Base-by-base conservation (phyloP, 2,329 filamentous ascomycete species). In the Ascochyta pisi region DNA sequence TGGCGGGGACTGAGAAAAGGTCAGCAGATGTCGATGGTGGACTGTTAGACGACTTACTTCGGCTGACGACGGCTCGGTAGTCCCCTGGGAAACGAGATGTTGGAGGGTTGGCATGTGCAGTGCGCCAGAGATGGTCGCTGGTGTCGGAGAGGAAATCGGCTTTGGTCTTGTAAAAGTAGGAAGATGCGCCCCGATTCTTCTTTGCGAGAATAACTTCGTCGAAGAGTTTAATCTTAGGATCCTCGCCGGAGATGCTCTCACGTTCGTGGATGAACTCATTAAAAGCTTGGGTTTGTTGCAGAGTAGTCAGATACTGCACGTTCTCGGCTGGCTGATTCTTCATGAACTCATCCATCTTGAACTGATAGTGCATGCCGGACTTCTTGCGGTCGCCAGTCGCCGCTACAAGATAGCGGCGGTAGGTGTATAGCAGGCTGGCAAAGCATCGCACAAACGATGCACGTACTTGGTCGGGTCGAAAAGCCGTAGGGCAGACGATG, bases 221-320 rank as follows among this genome's bases (percentile, higher is more conserved):
- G 66, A 95, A 95, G 1, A 95, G 83, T 52, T 89, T 89, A 66
- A 94, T 86, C 2, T 82, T 76, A 0, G 89, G 83, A 60, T 90
- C 83, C 7, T 85, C 82, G 0, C 85, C 75, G 2, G 85, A 80
- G 7, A 83, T 85, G 22, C 81, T 86, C 76, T 95, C 91, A 41
- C 91, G 86, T 65, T 92, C 89, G 68, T 94, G 89, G 59, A 95
- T 90, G 73, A 95, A 95, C 73, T 94, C 90, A 64, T 92, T 92
- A 73, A 93, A 92, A 44, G 80, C 85, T 78, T 89, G 86, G 2
- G 86, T 89, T 64, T 89, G 84, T 62, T 85, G 84, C 43, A 89
- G 75, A 68, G 85, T 80, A 39, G 80, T 74, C 70, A 89, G 83
- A 66, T 89, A 89, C 51, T 86, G 84, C 24, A 83, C 82, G 63